Percentiles rank a stretch among this genome's conserved stretches.
phyloP scores from a whole-genome alignment of 176 grass and related monocot genomes.

The Luzula sylvatica region DNA sequence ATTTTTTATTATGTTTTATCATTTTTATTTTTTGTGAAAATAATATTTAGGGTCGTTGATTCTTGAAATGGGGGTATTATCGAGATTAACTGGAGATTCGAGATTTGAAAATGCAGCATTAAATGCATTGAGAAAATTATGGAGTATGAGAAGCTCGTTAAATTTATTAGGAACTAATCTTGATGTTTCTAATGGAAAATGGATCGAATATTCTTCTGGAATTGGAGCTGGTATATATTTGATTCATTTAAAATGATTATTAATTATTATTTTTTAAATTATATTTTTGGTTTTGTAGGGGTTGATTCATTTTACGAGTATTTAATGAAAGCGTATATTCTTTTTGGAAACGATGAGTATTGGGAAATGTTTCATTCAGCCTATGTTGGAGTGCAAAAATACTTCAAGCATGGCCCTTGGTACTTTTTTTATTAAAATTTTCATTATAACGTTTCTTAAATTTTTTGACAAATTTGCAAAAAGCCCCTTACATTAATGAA shows the following conservation, averaged over 20 bases:
- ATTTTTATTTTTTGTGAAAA: no score
- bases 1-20: slow-evolving; percentile 15
- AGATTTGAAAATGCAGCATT: slow-evolving; percentile 90
- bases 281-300: slow-evolving; percentile 44
- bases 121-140: slow-evolving; percentile 79
- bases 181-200: slow-evolving; percentile 79
- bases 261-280: neutral
- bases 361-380: slow-evolving; percentile 98
- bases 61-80: slow-evolving; percentile 93
- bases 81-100: slow-evolving; percentile 75
- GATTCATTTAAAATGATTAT: slow-evolving; percentile 14
- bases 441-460: slow-evolving; percentile 2
- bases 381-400: slow-evolving; percentile 90
- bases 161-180: slow-evolving; percentile 95
- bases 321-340: slow-evolving; percentile 88
- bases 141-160: slow-evolving; percentile 97
- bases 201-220: slow-evolving; percentile 92
- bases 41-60: slow-evolving; percentile 90
- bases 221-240: slow-evolving; percentile 86
- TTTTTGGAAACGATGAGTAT: slow-evolving; percentile 85
- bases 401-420: slow-evolving; percentile 92
- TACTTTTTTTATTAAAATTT: slow-evolving; percentile 24
- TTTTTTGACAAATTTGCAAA: neutral
- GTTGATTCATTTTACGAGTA: slow-evolving; percentile 99
- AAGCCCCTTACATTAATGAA: no score